Evolutionary conservation across 768 basidiomycete species (phyloP).

Genomic region (Cyclocybe cylindracea): DNA sequence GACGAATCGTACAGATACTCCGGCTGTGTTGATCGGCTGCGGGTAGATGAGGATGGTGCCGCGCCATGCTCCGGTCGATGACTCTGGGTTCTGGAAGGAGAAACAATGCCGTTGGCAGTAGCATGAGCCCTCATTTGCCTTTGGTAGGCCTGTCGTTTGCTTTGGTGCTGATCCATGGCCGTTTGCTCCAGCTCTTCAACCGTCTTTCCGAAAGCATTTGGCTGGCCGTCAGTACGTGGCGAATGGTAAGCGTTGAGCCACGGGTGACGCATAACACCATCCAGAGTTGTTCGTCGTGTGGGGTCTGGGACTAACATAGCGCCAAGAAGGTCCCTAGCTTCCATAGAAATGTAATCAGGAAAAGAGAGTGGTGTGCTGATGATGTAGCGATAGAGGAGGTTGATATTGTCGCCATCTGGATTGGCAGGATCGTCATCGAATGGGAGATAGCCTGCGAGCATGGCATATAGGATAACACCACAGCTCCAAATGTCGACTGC

Average conservation of each 20-base stretch:
- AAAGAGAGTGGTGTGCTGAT: conserved; percentile 95
- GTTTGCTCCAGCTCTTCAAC: conserved; percentile 23
- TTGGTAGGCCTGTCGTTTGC: conserved; percentile 31
- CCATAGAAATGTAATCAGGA: conserved; percentile 89
- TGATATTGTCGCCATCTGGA: conserved; percentile 99
- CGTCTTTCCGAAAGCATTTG: conserved; percentile 21
- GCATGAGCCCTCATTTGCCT: conserved; percentile 69
- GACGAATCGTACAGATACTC: conserved; percentile 79
- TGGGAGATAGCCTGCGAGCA: conserved; percentile 97
- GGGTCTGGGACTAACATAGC: conserved; percentile 97
- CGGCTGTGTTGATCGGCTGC: conserved; percentile 64
- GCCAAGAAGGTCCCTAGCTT: conserved; percentile 80
- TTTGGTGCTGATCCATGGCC: conserved; percentile 27
- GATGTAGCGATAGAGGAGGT: conserved; percentile 97
- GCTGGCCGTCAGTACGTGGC: conserved; percentile 24
- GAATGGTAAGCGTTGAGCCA: conserved; percentile 75
- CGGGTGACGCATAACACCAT: conserved; percentile 77
- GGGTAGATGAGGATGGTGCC: conserved; percentile 34
- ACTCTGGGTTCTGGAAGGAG: conserved; percentile 49
- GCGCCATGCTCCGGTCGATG: conserved; percentile 52
- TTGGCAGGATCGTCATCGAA: conserved; percentile 99
- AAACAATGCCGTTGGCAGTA: conserved; percentile 26
- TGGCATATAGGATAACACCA: conserved; percentile 94
- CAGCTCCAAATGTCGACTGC: conserved; percentile 99
- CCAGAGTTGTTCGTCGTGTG: conserved; percentile 70